Conservation (phyloP, 106 monocot genomes). For the Platanthera zijinensis region DNA sequence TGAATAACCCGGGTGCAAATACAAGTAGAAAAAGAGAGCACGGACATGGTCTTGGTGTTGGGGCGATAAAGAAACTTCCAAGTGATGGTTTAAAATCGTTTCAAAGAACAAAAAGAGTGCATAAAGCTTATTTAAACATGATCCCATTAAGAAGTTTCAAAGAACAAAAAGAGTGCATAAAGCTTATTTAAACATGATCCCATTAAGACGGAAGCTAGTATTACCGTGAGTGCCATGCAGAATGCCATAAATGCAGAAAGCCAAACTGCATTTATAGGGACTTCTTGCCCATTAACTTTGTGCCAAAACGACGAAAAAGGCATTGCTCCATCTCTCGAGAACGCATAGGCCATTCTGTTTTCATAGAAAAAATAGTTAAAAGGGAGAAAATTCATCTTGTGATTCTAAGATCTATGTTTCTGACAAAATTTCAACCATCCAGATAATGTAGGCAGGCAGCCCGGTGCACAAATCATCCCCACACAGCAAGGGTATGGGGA, state of each 20-base stretch:
- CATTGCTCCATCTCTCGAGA: conserved; percentile 96
- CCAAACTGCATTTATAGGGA: conserved; percentile 91
- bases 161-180: background rate
- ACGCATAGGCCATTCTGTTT: conserved; percentile 81
- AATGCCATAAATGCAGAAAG: conserved; percentile 67
- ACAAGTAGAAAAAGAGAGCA: background rate
- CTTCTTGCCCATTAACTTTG: conserved; percentile 77
- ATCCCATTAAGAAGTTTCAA: background rate
- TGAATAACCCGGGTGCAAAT: background rate
- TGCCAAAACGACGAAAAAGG: conserved; percentile 84
- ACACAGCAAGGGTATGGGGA: too few relatives aligned
- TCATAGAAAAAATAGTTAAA: background rate
- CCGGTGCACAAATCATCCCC: too few relatives aligned
- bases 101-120: background rate
- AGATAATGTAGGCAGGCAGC: too few relatives aligned
- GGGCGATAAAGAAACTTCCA: too few relatives aligned
- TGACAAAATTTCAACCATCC: background rate
- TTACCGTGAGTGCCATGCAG: conserved; percentile 88
- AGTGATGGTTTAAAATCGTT: background rate
- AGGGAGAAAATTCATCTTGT: background rate
- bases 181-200: background rate
- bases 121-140: background rate
- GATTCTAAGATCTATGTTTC: background rate
- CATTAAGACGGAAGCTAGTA: background rate
- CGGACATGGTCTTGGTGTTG: background rate